Conservation (phyloP, 768 basidiomycete species). For the Megacollybia marginata region DNA sequence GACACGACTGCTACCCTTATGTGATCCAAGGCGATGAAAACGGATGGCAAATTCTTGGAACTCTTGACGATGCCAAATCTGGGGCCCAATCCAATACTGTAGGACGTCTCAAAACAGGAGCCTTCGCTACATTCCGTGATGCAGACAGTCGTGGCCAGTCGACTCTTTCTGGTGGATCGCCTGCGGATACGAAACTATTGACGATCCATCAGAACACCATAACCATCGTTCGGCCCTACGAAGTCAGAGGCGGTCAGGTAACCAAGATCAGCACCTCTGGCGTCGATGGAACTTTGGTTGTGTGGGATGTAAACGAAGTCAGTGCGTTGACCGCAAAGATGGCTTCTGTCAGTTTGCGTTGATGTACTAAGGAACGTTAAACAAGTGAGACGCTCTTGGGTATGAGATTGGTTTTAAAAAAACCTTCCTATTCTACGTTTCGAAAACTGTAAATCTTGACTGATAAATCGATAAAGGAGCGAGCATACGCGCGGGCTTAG, state of each 20-base stretch:
- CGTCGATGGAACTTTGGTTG: constrained; percentile 86
- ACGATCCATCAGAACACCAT: constrained; percentile 99
- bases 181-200: constrained; percentile 65
- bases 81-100: constrained; percentile 35
- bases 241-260: constrained; percentile 49
- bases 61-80: constrained; percentile 72
- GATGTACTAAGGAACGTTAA: constrained; percentile 3
- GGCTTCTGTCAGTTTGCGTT: constrained; percentile 39
- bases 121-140: constrained; percentile 89
- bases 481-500: too few relatives aligned
- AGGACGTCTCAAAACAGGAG: constrained; percentile 84
- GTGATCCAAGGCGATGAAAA: constrained; percentile 68
- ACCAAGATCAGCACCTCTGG: constrained; percentile 83
- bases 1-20: constrained; percentile 95
- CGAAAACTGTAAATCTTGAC: too few relatives aligned
- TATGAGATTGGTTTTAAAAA: too few relatives aligned
- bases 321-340: constrained; percentile 41
- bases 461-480: too few relatives aligned
- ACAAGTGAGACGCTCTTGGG: too few relatives aligned
- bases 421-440: too few relatives aligned
- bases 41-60: constrained; percentile 78
- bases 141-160: constrained; percentile 76
- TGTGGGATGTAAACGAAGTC: constrained; percentile 77
- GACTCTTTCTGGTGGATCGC: constrained; percentile 13
- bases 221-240: constrained; percentile 78